These are phyloP conservation scores for Monosporascus ibericus DNA, from an alignment of 2,329 filamentous ascomycete genomes.

Conservation along the genomic window DNA sequence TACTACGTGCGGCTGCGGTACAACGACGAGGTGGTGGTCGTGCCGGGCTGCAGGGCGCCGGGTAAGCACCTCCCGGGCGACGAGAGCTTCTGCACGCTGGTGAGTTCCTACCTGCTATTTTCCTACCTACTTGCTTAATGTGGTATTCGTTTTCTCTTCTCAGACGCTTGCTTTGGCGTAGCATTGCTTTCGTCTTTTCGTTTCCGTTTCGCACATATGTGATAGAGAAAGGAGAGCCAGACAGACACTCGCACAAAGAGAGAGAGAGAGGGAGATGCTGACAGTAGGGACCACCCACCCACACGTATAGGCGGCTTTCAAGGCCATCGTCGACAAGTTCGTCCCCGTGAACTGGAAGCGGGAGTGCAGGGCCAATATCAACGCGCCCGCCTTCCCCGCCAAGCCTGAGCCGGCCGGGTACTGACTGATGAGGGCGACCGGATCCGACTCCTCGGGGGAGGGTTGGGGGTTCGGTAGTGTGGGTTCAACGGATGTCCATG, in stretches of 20 bases:
- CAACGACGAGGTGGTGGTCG: conserved; percentile 74
- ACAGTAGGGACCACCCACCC: conserved; percentile 1
- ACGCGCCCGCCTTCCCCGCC: conserved; percentile 37
- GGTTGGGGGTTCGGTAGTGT: no score
- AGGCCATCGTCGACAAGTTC: conserved; percentile 83
- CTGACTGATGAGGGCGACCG: conserved; percentile 10
- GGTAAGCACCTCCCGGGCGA: conserved; percentile 85
- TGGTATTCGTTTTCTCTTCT: no score
- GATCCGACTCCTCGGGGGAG: no score
- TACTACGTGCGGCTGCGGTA: conserved; percentile 90
- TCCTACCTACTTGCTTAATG: not conserved
- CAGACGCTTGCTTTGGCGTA: no score
- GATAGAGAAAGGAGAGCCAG: not conserved
- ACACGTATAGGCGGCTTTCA: conserved; percentile 68
- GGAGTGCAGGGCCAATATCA: conserved; percentile 42
- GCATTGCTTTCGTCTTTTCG: no score
- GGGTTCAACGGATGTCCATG: no score
- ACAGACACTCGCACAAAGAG: no score
- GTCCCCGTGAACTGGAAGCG: conserved; percentile 73
- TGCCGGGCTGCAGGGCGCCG: conserved; percentile 71
- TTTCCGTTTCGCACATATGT: not conserved
- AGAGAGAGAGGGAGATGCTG: not conserved
- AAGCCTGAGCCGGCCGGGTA: conserved; percentile 49
- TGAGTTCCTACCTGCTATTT: conserved; percentile 32
- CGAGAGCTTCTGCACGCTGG: conserved; percentile 83